Evolutionary conservation across 257 asterid genomes (phyloP).

Genomic region (Solanum bulbocastanum): DNA sequence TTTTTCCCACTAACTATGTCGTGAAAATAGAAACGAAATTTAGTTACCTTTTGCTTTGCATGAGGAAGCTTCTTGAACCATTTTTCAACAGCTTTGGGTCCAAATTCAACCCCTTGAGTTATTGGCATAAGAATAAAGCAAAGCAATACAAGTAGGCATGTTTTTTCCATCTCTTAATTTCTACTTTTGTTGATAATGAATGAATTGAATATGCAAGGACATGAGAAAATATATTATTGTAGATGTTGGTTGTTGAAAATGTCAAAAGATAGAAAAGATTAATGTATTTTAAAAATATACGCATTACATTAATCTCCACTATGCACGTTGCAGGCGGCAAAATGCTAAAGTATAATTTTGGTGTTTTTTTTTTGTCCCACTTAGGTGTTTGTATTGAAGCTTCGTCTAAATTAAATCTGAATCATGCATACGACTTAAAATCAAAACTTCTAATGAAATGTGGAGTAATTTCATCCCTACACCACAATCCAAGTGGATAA

Average conservation of each 20-base stretch:
- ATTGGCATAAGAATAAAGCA: neutral
- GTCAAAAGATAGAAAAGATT: neutral
- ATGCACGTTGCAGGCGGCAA: too few species aligned
- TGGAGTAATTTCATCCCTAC: too few species aligned
- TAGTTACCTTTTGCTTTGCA: conserved; percentile 8
- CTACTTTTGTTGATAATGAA: neutral
- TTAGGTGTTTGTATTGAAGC: too few species aligned
- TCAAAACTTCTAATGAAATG: fast-evolving
- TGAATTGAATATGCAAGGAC: neutral
- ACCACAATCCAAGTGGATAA: too few species aligned
- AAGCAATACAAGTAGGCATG: neutral
- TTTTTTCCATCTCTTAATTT: neutral
- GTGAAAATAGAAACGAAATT: conserved; percentile 27
- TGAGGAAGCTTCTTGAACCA: conserved; percentile 17
- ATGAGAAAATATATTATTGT: neutral
- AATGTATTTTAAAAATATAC: neutral
- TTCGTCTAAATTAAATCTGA: too few species aligned
- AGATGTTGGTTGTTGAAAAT: neutral
- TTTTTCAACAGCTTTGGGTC: conserved; percentile 9
- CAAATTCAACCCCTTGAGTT: neutral
- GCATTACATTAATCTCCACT: too few species aligned
- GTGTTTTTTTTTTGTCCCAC: too few species aligned
- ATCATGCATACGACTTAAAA: fast-evolving
- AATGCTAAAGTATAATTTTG: too few species aligned
- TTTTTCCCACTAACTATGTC: conserved; percentile 19